Percentiles rank a stretch among this genome's conserved stretches.
Conservation (phyloP, 106 monocot genomes). For the Platanthera zijinensis region DNA sequence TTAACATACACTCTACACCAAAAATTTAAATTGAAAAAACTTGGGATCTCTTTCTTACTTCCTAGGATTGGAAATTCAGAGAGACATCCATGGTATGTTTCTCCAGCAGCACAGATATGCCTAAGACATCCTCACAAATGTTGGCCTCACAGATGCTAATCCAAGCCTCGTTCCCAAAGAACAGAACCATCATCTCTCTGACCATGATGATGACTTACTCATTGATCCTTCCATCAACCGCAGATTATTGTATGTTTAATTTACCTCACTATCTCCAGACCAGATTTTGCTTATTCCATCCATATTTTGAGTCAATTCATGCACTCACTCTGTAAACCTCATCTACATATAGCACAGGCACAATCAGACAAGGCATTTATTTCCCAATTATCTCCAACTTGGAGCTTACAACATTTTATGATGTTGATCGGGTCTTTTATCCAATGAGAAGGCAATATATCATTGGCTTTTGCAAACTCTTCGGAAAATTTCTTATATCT, state of each 20-base stretch:
- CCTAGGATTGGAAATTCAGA: background rate
- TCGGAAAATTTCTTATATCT: too few relatives aligned
- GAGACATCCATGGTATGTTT: background rate
- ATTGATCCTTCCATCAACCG: background rate
- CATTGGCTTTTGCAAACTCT: background rate
- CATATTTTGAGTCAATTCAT: background rate
- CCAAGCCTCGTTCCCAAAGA: background rate
- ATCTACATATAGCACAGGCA: background rate
- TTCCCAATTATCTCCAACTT: background rate
- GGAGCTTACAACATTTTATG: background rate
- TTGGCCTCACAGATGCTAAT: background rate
- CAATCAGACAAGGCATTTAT: background rate
- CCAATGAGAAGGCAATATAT: background rate
- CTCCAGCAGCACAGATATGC: background rate
- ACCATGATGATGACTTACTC: background rate
- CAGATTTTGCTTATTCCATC: background rate
- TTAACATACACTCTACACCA: background rate
- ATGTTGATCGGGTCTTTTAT: background rate
- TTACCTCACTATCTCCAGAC: background rate
- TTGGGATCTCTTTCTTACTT: background rate
- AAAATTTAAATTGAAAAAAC: background rate
- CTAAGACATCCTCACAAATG: background rate
- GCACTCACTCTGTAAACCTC: background rate
- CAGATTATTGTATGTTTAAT: background rate
- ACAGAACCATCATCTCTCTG: background rate